phyloP scores from a whole-genome alignment of 371 early-diverging fungal species.

The Rhizopus delemar region DNA sequence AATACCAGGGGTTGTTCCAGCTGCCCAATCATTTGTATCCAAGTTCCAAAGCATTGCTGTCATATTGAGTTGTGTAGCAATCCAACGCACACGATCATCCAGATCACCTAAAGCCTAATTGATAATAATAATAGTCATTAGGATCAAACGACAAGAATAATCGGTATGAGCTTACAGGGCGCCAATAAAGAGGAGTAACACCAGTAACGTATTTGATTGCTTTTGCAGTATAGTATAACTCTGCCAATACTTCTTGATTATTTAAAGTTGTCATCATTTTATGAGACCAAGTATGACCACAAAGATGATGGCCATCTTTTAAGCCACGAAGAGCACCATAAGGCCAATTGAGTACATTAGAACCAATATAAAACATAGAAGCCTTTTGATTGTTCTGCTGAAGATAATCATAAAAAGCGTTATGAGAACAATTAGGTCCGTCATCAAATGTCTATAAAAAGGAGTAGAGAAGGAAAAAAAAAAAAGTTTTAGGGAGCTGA shows the following conservation, averaged over 20 bases:
- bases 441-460: conserved; percentile 40
- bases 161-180: conserved; percentile 39
- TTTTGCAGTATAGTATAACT: conserved; percentile 54
- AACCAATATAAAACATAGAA: conserved; percentile 54
- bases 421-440: conserved; percentile 51
- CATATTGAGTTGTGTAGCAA: conserved; percentile 45
- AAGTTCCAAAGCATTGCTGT: conserved; percentile 47
- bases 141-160: background rate
- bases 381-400: conserved; percentile 41
- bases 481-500: background rate
- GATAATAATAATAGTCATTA: background rate
- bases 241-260: conserved; percentile 57
- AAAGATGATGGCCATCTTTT: conserved; percentile 52
- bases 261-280: conserved; percentile 55
- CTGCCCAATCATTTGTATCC: conserved; percentile 48
- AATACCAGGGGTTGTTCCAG: conserved; percentile 26
- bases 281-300: conserved; percentile 61
- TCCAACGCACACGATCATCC: conserved; percentile 55
- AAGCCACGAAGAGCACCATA: conserved; percentile 51
- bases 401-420: conserved; percentile 49
- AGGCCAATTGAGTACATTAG: conserved; percentile 48
- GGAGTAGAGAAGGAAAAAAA: background rate
- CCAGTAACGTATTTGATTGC: conserved; percentile 55
- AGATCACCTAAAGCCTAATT: conserved; percentile 45
- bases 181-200: conserved; percentile 53